Base-by-base conservation (phyloP, 257 asterid species). In the Cordia subcordata region DNA sequence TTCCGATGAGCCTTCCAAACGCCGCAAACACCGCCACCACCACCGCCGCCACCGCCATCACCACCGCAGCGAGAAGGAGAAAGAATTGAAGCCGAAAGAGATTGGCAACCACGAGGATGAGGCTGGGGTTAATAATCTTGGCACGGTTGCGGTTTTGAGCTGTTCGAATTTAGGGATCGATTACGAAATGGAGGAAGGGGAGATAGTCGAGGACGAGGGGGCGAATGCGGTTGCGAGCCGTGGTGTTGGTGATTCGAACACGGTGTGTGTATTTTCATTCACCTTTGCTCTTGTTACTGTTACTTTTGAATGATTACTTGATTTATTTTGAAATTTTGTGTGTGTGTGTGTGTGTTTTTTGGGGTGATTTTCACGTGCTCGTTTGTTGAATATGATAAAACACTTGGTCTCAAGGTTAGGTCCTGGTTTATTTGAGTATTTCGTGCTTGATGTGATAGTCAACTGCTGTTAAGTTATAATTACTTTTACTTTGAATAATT, bases 161-260 rank as follows among this genome's bases (percentile, higher is more conserved):
- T 83, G 73, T 23, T 57, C 76, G 58, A 75, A 68, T 17, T 66
- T 77, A 13, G 86, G 81, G 66, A 76, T 83, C 35, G 84, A 84
- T 88, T 92, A 86, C 65, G 96, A 92, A 60, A 84, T 88, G 94
- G 98, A 92, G 78, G 98, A 92, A 82, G 98, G 98, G 13, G 98
- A 92, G 76, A 92, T 92, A 68, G 62, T 92, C 67, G 98, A 88
- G 68, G 95, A 85, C 42, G 87, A 67, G 60, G 72, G 55, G 61
- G 70, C 13, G 5, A 81, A 68, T 35, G 57, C 47, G 62, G 18
- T 66, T 58, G 18, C 16, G 64, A 69, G 72, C 0, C 58, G 70
- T 49, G 77, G 57, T 40, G 68, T 42, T 3, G 47, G 10, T 42
- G 47, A 78, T 66, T 39, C 65, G 44, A 45, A 82, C 78, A 82